A percentile compares a stretch with the other conserved stretches of the same genome.
Evolutionary conservation across 176 grass and related monocot species (phyloP).

Genomic region (Microstegium vimineum): DNA sequence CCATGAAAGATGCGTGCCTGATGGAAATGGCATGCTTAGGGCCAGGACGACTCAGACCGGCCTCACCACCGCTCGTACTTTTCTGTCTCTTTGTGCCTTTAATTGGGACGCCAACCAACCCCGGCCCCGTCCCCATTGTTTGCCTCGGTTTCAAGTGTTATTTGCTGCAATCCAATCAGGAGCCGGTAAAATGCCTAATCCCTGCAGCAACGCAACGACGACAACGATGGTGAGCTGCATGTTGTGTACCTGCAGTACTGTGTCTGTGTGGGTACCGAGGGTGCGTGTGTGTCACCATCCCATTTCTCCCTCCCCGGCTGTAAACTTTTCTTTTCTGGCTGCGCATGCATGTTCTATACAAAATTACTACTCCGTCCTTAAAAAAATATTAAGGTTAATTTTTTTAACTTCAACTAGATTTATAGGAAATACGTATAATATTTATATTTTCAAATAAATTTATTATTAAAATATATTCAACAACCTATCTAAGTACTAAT

Average conservation of each 20-base stretch:
- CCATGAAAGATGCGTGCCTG: background rate
- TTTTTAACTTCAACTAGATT: too few relatives aligned
- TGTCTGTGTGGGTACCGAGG: too few relatives aligned
- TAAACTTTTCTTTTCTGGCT: background rate
- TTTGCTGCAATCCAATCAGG: conserved; percentile 34
- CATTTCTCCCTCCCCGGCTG: background rate
- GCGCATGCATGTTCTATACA: too few relatives aligned
- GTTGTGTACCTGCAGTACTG: background rate
- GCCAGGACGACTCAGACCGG: background rate
- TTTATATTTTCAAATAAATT: too few relatives aligned
- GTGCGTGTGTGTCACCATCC: background rate
- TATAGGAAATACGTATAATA: too few relatives aligned
- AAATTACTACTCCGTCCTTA: too few relatives aligned
- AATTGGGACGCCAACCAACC: conserved; percentile 16
- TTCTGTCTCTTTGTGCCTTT: conserved; percentile 16
- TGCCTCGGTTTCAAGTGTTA: conserved; percentile 29
- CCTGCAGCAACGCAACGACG: background rate
- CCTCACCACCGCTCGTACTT: conserved; percentile 23
- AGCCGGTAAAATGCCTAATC: background rate
- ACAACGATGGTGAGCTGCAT: conserved; percentile 1
- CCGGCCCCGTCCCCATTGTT: too few relatives aligned
- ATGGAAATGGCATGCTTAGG: background rate
- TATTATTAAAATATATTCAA: too few relatives aligned
- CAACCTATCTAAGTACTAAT: too few relatives aligned
- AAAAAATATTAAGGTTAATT: too few relatives aligned